A percentile compares a stretch with the other conserved stretches of the same genome.
phyloP scores from a whole-genome alignment of 257 asterid species.

The Penstemon eatonii region DNA sequence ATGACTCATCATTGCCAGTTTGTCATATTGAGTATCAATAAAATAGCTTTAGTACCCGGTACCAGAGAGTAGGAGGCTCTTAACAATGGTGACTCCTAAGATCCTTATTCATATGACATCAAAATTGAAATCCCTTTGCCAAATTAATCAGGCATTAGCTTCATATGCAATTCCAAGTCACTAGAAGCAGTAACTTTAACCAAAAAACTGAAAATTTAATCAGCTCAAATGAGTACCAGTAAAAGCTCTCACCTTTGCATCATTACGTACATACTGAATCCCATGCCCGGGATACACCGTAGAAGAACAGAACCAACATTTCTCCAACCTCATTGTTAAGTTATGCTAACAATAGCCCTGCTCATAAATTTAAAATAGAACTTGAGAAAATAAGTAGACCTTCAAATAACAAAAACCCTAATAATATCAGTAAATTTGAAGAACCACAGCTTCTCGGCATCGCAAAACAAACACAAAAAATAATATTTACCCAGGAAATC shows the following conservation, averaged over 20 bases:
- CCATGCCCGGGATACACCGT: constrained; percentile 86
- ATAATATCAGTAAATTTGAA: no score
- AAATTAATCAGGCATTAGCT: background rate
- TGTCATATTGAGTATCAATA: no score
- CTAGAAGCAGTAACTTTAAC: background rate
- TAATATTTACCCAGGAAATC: no score
- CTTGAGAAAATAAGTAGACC: no score
- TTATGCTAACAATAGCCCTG: constrained; percentile 18
- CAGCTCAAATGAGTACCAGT: background rate
- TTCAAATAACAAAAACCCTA: no score
- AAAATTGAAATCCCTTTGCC: background rate
- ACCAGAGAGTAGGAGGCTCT: background rate
- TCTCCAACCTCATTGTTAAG: constrained; percentile 79
- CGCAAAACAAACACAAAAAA: no score
- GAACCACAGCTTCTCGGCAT: no score
- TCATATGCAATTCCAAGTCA: constrained; percentile 2
- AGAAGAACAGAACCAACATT: constrained; percentile 94
- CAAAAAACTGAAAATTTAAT: background rate
- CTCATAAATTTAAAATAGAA: background rate
- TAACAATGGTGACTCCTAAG: background rate
- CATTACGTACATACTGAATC: constrained; percentile 84
- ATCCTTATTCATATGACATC: background rate
- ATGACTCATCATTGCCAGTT: no score
- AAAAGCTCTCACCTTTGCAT: constrained; percentile 63
- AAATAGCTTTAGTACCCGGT: background rate